Evolutionary conservation across 2,329 filamentous ascomycete genomes (phyloP).

Genomic region (Coccinonectria pachysandricola): DNA sequence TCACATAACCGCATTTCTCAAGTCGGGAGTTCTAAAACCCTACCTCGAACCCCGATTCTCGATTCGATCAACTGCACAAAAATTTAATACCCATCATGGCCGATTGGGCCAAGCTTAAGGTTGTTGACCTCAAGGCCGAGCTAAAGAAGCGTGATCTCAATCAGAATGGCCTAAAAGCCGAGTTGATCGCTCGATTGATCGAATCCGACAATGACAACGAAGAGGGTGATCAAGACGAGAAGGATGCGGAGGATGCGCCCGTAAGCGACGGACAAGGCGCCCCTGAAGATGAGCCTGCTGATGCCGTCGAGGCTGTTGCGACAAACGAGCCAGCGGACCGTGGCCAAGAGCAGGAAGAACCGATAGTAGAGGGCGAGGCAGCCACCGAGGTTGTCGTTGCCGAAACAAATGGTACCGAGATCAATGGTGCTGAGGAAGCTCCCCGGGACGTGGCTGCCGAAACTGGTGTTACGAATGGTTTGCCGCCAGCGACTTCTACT

Average conservation of each 20-base stretch:
- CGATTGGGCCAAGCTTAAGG: slow-evolving; percentile 54
- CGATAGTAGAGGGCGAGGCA: slow-evolving; percentile 1
- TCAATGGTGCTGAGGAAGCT: slow-evolving; percentile 2
- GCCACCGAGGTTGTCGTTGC: slow-evolving; percentile 1
- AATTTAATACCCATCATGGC: too few relatives aligned
- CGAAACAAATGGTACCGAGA: slow-evolving; percentile 3
- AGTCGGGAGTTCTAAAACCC: too few relatives aligned
- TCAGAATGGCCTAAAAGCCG: slow-evolving; percentile 60
- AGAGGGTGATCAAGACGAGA: too few relatives aligned
- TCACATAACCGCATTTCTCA: too few relatives aligned
- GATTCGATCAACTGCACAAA: too few relatives aligned
- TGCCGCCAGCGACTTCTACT: neutral
- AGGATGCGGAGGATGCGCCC: slow-evolving; percentile 3
- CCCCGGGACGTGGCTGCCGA: slow-evolving; percentile 4
- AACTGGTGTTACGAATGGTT: slow-evolving; percentile 4
- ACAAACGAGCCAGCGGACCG: slow-evolving; percentile 5
- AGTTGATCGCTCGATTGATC: slow-evolving; percentile 56
- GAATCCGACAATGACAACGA: slow-evolving; percentile 13
- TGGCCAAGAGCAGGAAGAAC: slow-evolving; percentile 2
- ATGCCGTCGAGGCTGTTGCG: slow-evolving; percentile 6
- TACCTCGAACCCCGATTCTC: too few relatives aligned
- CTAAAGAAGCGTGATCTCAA: slow-evolving; percentile 62
- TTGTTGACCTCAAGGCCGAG: slow-evolving; percentile 65
- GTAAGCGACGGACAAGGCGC: slow-evolving; percentile 5
- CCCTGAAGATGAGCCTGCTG: slow-evolving; percentile 5